These are phyloP conservation scores for Biscogniauxia mediterranea DNA, from an alignment of 2,329 filamentous ascomycete genomes.

Conservation along the genomic window DNA sequence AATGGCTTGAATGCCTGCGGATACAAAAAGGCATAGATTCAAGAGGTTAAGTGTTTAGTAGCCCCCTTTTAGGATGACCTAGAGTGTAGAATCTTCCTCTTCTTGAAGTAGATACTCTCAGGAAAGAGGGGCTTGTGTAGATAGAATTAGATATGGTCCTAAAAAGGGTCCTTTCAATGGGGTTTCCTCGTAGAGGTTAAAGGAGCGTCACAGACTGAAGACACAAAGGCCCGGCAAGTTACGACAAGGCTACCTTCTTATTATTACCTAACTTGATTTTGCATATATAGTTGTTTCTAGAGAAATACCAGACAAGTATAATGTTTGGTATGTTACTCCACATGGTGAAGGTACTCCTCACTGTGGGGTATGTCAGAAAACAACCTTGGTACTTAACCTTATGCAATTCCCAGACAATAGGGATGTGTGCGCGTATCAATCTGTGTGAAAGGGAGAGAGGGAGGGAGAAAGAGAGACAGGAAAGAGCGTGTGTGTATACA, in stretches of 20 bases:
- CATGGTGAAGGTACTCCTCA: background rate
- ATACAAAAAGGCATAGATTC: constrained; percentile 47
- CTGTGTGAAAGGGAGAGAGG: no score
- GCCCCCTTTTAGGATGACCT: background rate
- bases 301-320: background rate
- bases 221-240: background rate
- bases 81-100: background rate
- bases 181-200: no score
- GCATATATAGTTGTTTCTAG: background rate
- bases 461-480: background rate
- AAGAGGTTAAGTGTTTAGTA: background rate
- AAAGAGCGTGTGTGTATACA: constrained; percentile 1
- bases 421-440: no score
- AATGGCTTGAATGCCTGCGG: constrained; percentile 73
- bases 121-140: constrained; percentile 1
- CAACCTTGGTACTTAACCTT: no score
- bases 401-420: no score
- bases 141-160: constrained; percentile 3
- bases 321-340: background rate
- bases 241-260: background rate
- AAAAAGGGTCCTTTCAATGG: background rate
- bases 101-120: constrained; percentile 6
- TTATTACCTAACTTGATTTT: background rate
- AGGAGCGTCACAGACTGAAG: background rate
- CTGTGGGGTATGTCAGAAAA: background rate